Evolutionary conservation across 345 rosid species (phyloP).

Genomic region (Leavenworthia alabamica): DNA sequence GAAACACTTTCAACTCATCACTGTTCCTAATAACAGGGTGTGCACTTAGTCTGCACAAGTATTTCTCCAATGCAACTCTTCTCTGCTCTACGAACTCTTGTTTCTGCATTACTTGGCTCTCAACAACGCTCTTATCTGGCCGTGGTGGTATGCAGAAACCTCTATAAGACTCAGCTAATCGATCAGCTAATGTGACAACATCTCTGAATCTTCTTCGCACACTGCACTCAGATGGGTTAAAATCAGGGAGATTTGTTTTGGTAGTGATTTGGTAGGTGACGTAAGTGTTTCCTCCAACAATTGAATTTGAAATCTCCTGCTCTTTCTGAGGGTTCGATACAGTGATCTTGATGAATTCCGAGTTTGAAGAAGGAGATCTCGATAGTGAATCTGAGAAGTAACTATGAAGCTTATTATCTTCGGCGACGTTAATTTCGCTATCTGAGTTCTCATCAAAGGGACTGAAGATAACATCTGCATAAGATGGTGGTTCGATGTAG

Average conservation of each 20-base stretch:
- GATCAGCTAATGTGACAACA: slow-evolving; percentile 71
- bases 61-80: slow-evolving; percentile 79
- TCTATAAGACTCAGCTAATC: slow-evolving; percentile 69
- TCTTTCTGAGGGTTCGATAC: slow-evolving; percentile 83
- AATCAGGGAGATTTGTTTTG: slow-evolving; percentile 67
- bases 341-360: slow-evolving; percentile 64
- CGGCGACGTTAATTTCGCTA: slow-evolving; percentile 51
- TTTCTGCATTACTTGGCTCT: slow-evolving; percentile 94
- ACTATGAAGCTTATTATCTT: slow-evolving; percentile 36
- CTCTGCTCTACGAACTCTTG: slow-evolving; percentile 95
- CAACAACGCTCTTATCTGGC: slow-evolving; percentile 90
- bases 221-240: slow-evolving; percentile 51
- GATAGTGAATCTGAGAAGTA: slow-evolving; percentile 40
- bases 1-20: slow-evolving; percentile 75
- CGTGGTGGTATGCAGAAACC: slow-evolving; percentile 84
- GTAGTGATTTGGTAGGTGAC: slow-evolving; percentile 80
- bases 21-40: slow-evolving; percentile 75
- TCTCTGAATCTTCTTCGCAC: slow-evolving; percentile 80
- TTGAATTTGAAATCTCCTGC: slow-evolving; percentile 60
- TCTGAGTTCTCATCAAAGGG: slow-evolving; percentile 56
- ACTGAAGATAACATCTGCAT: slow-evolving; percentile 73
- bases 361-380: slow-evolving; percentile 50
- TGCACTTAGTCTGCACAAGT: slow-evolving; percentile 55
- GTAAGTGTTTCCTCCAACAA: slow-evolving; percentile 68
- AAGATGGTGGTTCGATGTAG: slow-evolving; percentile 85